Percentiles rank a stretch among this genome's conserved stretches.
phyloP scores from a whole-genome alignment of 495 filamentous ascomycete species.

The Xylaria acuta region DNA sequence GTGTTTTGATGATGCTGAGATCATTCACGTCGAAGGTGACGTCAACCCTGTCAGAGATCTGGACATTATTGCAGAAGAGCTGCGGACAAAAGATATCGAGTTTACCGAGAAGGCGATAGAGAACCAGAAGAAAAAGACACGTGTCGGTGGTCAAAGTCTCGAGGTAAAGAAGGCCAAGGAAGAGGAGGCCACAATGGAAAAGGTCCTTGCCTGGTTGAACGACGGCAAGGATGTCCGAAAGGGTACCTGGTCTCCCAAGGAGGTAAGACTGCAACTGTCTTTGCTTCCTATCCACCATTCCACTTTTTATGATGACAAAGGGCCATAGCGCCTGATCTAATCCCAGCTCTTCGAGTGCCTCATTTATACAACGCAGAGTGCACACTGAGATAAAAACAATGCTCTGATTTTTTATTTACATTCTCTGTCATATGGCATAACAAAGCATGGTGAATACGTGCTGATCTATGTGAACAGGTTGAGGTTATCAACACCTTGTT shows the following conservation, averaged over 20 bases:
- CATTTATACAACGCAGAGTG: conserved; percentile 71
- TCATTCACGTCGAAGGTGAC: conserved; percentile 99
- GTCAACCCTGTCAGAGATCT: conserved; percentile 94
- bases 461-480: conserved; percentile 65
- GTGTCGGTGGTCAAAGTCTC: conserved; percentile 90
- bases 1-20: conserved; percentile 99
- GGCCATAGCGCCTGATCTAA: conserved; percentile 92
- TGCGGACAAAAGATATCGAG: conserved; percentile 98
- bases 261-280: conserved; percentile 69
- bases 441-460: conserved; percentile 31
- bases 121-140: conserved; percentile 86
- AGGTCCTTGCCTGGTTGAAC: conserved; percentile 80
- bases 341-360: conserved; percentile 99
- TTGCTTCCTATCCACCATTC: conserved; percentile 33
- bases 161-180: conserved; percentile 98
- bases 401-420: conserved; percentile 60
- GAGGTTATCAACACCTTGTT: conserved; percentile 97
- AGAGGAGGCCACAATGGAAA: conserved; percentile 90
- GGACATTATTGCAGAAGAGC: conserved; percentile 94
- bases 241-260: conserved; percentile 88
- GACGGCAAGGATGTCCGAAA: conserved; percentile 92
- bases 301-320: conserved; percentile 90
- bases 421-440: conserved; percentile 35
- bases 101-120: conserved; percentile 96
- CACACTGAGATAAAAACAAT: conserved; percentile 79